Evolutionary conservation across 2,329 filamentous ascomycete species (phyloP), one percentile per base, ranked within the genome.

Genomic region (Fusarium sp.): DNA sequence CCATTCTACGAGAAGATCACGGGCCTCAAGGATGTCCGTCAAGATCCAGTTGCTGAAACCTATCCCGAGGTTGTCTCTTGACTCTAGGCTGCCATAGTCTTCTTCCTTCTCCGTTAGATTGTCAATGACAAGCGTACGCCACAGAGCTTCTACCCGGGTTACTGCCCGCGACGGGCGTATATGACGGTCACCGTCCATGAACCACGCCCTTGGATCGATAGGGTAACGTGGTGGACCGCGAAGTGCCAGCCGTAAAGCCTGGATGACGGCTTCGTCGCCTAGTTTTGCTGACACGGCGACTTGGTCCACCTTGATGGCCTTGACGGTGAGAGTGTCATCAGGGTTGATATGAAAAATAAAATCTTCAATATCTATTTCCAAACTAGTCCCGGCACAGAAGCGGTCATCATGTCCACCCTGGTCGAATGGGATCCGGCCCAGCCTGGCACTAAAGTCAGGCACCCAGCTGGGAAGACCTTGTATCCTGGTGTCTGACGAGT

Each of bases 11-110:
- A 58, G 14, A 9, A 58, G 8, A 38, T 58, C 31, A 14, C 54
- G 54, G 31, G 54, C 33, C 33, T 38, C 54, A 7, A 58, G 33
- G 54, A 58, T 36, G 4, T 58, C 54, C 9, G 54, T 58, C 31
- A 58, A 36, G 33, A 58, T n/a, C 54, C 54, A 58, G 33, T 58
- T 58, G 33, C 54, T 58, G 20, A 58, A 58, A 18, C 54, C 54
- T 36, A 36, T 36, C 6, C 31, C 54, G 6, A 58, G 33, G 29
- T n/a, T 58, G 9, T 35, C 20, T 36, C 33, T 58, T 16, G 54
- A 58, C 29, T 58, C 20, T 13, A 58, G 33, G 13, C n/a, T 22
- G 5, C 31, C 10, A 42, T 42, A 18, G 14, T 58, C 54, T 20
- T 58, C 33, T 6, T 58, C 54, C 20, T 38, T 35, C 54, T 58